Conservation (phyloP, 257 asterid genomes). For the Knoxia roxburghii region DNA sequence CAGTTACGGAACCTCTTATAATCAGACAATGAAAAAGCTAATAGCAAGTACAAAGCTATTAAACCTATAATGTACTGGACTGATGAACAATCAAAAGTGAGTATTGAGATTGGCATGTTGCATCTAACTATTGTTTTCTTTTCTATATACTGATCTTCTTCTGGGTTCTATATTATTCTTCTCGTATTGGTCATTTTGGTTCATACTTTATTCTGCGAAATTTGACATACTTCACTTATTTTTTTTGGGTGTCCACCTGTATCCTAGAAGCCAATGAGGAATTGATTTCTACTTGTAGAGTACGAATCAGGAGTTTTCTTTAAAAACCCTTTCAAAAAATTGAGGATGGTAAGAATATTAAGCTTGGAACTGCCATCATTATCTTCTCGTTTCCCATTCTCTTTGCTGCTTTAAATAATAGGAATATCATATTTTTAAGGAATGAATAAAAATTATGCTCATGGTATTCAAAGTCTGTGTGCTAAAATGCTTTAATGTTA, state of each 20-base stretch:
- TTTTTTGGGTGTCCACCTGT: background rate
- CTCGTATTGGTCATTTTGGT: background rate
- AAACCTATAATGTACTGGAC: too few species aligned
- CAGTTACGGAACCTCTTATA: too few species aligned
- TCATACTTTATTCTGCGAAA: background rate
- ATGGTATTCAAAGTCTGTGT: too few species aligned
- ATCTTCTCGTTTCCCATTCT: background rate
- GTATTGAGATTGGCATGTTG: constrained; percentile 4
- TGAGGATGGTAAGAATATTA: background rate
- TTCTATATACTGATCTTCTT: background rate
- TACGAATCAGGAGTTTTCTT: background rate
- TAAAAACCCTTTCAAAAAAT: background rate
- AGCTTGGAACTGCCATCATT: too few species aligned
- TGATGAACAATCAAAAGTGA: too few species aligned
- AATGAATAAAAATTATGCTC: too few species aligned
- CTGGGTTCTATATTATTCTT: background rate
- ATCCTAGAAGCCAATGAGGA: background rate
- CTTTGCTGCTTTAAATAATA: too few species aligned
- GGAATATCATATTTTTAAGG: too few species aligned
- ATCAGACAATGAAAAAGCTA: too few species aligned
- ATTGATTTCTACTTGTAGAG: background rate
- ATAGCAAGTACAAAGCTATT: too few species aligned
- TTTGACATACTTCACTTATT: background rate
- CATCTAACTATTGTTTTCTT: background rate
- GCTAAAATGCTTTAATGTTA: too few species aligned